Conservation (phyloP, 1,139 yeast species). For the Arxiozyma telluris region DNA sequence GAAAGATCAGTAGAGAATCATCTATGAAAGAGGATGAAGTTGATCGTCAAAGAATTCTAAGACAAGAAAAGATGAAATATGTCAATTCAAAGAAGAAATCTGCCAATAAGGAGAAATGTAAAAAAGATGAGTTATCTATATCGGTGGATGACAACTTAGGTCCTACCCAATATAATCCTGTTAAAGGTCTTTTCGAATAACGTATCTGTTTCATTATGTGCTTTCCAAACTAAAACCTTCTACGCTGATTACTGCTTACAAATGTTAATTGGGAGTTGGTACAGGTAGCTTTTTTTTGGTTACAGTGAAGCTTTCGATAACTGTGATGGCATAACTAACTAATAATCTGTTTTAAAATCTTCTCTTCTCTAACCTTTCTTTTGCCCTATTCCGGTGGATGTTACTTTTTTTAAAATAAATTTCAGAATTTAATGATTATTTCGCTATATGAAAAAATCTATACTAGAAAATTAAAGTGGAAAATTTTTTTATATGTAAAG, state of each 20-base stretch:
- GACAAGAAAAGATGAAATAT: conserved; percentile 24
- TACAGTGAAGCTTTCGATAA: no score
- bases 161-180: conserved; percentile 31
- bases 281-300: no score
- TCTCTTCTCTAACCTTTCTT: background rate
- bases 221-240: background rate
- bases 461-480: conserved; percentile 1
- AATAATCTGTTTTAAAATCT: no score
- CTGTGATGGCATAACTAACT: no score
- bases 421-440: background rate
- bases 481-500: background rate
- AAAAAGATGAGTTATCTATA: conserved; percentile 7
- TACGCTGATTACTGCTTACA: background rate
- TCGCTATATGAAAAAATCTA: background rate
- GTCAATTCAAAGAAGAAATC: conserved; percentile 10
- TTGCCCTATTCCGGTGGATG: background rate
- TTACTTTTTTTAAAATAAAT: background rate
- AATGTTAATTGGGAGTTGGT: no score
- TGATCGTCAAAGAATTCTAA: conserved; percentile 20
- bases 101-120: conserved; percentile 6
- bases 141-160: conserved; percentile 25
- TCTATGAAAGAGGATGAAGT: background rate
- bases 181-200: conserved; percentile 32
- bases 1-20: background rate
- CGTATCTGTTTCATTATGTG: background rate